phyloP scores from a whole-genome alignment of 2,329 filamentous ascomycete species.

The Neonectria coccinea region DNA sequence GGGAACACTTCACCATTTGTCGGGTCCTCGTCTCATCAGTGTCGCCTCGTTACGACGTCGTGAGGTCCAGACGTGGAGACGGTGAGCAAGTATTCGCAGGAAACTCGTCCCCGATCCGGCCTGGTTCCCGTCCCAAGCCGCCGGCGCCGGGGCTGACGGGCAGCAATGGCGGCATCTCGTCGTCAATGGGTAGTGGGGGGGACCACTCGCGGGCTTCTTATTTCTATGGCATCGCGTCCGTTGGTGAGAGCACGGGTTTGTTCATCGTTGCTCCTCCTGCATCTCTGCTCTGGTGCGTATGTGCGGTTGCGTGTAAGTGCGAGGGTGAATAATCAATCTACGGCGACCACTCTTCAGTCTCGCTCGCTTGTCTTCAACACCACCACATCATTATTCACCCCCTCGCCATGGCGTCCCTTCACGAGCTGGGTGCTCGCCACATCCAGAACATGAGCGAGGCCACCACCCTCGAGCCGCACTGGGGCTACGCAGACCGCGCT shows the following conservation, averaged over 20 bases:
- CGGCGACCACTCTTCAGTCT: background rate
- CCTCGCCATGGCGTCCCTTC: constrained; percentile 34
- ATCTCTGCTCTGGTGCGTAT: constrained; percentile 2
- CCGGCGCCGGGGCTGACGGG: constrained; percentile 7
- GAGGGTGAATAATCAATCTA: background rate
- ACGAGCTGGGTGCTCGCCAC: constrained; percentile 48
- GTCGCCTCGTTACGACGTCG: constrained; percentile 23
- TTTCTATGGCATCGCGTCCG: constrained; percentile 41
- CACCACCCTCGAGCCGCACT: constrained; percentile 55
- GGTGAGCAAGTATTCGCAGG: constrained; percentile 42
- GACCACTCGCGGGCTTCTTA: constrained; percentile 35
- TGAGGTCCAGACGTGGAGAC: constrained; percentile 7
- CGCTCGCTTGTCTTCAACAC: background rate
- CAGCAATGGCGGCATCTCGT: background rate
- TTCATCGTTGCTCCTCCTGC: constrained; percentile 15
- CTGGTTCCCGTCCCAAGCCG: constrained; percentile 37
- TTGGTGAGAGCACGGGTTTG: constrained; percentile 10
- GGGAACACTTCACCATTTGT: background rate
- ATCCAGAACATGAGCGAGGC: constrained; percentile 58
- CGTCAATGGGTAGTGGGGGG: constrained; percentile 24
- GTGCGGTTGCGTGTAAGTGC: constrained; percentile 1
- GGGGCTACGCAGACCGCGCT: constrained; percentile 60
- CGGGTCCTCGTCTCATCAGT: constrained; percentile 24
- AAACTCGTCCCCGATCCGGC: constrained; percentile 36
- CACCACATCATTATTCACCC: background rate